Evolutionary conservation across 345 rosid species (phyloP).

Genomic region (Syzygium jambos): DNA sequence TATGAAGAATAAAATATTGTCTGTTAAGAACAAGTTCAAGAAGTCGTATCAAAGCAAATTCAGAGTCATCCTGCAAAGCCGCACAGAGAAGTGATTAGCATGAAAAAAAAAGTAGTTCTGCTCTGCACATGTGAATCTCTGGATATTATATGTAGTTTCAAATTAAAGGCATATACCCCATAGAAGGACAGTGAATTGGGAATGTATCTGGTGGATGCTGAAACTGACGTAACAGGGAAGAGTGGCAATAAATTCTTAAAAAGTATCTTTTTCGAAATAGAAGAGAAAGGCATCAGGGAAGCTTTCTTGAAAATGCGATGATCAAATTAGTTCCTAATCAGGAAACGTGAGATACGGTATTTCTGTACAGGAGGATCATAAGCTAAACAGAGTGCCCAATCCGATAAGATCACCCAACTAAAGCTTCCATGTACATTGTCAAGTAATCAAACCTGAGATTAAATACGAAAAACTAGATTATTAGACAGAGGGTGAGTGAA

Average conservation of each 20-base stretch:
- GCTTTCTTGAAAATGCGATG: too few species aligned
- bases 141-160: neutral
- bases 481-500: too few species aligned
- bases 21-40: neutral
- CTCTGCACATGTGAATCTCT: neutral
- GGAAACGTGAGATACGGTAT: neutral
- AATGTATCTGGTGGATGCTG: constrained; percentile 18
- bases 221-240: neutral
- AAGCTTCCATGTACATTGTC: neutral
- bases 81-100: neutral
- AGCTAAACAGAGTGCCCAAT: neutral
- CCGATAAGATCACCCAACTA: neutral
- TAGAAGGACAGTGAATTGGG: constrained; percentile 67
- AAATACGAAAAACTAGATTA: too few species aligned
- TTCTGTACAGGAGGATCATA: neutral
- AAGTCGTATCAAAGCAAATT: neutral
- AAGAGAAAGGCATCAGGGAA: neutral
- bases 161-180: constrained; percentile 30
- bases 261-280: neutral
- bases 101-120: neutral
- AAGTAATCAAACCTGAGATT: too few species aligned
- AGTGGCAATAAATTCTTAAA: too few species aligned
- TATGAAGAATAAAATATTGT: neutral
- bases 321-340: too few species aligned
- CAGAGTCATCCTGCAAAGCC: neutral